Evolutionary conservation across 2,329 filamentous ascomycete species (phyloP).

Genomic region (Metarhizium rileyi): DNA sequence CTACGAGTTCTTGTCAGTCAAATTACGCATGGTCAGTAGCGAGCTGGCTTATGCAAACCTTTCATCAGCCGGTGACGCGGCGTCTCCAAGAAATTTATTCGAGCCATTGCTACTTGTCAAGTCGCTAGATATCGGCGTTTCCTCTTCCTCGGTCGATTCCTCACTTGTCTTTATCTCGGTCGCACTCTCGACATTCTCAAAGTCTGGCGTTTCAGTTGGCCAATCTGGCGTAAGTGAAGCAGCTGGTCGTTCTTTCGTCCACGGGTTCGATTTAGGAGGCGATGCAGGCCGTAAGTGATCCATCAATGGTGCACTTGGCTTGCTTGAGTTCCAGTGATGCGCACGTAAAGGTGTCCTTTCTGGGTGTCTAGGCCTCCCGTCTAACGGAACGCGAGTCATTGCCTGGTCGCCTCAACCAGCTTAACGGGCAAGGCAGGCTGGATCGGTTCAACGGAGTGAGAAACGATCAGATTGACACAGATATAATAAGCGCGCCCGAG

Average conservation of each 20-base stretch:
- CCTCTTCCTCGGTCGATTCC: neutral
- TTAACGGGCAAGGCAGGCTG: neutral
- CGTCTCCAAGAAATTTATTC: constrained; percentile 16
- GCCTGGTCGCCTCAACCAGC: neutral
- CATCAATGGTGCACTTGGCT: neutral
- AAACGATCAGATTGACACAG: neutral
- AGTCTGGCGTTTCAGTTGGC: constrained; percentile 2
- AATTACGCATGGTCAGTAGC: neutral
- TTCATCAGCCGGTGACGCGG: constrained; percentile 17
- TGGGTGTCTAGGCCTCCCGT: neutral
- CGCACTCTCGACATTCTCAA: neutral
- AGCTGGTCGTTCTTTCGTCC: constrained; percentile 11
- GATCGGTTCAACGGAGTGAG: neutral
- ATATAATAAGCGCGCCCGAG: neutral
- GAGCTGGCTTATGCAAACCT: constrained; percentile 10
- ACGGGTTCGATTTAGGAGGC: constrained; percentile 24
- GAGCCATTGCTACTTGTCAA: neutral
- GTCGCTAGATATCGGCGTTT: neutral
- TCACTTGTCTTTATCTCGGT: neutral
- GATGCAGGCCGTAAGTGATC: constrained; percentile 21
- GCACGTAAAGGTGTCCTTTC: constrained; percentile 16
- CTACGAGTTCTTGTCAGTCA: neutral
- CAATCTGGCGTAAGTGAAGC: constrained; percentile 1
- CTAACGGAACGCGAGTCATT: neutral
- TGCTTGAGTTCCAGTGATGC: constrained; percentile 8